These are phyloP conservation scores for Pelargonium myrrhifolium DNA, from an alignment of 441 rosid genomes.

Conservation along the genomic window DNA sequence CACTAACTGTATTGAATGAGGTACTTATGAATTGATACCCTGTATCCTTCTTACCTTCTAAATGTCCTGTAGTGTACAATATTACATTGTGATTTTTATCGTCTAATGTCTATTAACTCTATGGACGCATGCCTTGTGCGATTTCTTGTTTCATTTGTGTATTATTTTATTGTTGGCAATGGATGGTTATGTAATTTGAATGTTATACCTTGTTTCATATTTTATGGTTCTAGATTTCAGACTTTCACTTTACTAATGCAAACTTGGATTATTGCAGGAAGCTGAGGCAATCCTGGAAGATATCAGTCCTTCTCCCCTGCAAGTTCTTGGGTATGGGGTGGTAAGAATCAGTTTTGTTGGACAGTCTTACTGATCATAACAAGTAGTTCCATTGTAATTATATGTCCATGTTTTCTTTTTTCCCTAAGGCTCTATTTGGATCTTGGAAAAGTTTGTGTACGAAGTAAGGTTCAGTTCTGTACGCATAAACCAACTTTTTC, in stretches of 20 bases:
- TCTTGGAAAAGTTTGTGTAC: neutral
- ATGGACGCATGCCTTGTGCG: neutral
- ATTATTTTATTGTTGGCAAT: neutral
- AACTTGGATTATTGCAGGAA: conserved; percentile 46
- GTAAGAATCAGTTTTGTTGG: conserved; percentile 38
- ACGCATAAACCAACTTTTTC: neutral
- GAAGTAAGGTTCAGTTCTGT: neutral
- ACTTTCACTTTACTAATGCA: conserved; percentile 10
- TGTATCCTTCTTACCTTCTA: neutral
- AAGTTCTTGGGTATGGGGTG: conserved; percentile 67
- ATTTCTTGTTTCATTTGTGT: neutral
- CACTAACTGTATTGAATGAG: conserved; percentile 75
- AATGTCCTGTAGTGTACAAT: conserved; percentile 6
- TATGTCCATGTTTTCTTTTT: neutral
- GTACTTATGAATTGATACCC: conserved; percentile 26
- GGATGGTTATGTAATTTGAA: too few species aligned
- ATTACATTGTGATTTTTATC: neutral
- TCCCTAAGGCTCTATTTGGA: neutral
- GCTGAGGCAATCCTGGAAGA: conserved; percentile 91
- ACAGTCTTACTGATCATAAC: neutral
- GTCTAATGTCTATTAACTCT: neutral
- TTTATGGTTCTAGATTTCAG: conserved; percentile 7
- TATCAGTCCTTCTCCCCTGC: conserved; percentile 70
- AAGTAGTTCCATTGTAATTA: neutral
- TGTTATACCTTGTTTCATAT: too few species aligned